Conservation (phyloP, 1,139 yeast species). For the Spathaspora sp. region DNA sequence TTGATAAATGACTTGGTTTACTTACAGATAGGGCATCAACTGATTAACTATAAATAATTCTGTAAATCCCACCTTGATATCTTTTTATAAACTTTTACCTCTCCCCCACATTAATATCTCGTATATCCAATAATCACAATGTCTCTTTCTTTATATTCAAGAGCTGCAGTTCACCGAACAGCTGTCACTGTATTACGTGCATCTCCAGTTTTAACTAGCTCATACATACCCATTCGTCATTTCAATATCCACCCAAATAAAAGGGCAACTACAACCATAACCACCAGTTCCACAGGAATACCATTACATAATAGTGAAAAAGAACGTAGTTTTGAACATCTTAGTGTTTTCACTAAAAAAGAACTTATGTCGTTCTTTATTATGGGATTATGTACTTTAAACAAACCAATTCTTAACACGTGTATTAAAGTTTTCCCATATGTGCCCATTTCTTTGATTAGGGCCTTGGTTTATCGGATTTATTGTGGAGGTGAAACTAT, state of each 20-base stretch:
- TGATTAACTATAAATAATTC: background rate
- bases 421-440: conserved; percentile 72
- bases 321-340: conserved; percentile 22
- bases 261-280: background rate
- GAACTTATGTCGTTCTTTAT: conserved; percentile 62
- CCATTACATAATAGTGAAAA: conserved; percentile 5
- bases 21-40: background rate
- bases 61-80: background rate
- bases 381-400: conserved; percentile 67
- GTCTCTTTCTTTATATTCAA: background rate
- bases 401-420: conserved; percentile 57
- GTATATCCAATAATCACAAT: background rate
- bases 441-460: conserved; percentile 70
- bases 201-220: background rate
- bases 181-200: background rate
- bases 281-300: background rate
- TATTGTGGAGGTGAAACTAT: conserved; percentile 91
- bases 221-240: background rate
- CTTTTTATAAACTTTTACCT: too few species aligned
- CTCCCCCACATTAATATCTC: background rate
- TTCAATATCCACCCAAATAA: conserved; percentile 2
- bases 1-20: too few species aligned
- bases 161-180: background rate
- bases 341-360: conserved; percentile 31
- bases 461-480: conserved; percentile 71